A percentile compares a stretch with the other conserved stretches of the same genome.
Evolutionary conservation across 2,329 filamentous ascomycete species (phyloP).

Genomic region (Colletotrichum spaethianum): DNA sequence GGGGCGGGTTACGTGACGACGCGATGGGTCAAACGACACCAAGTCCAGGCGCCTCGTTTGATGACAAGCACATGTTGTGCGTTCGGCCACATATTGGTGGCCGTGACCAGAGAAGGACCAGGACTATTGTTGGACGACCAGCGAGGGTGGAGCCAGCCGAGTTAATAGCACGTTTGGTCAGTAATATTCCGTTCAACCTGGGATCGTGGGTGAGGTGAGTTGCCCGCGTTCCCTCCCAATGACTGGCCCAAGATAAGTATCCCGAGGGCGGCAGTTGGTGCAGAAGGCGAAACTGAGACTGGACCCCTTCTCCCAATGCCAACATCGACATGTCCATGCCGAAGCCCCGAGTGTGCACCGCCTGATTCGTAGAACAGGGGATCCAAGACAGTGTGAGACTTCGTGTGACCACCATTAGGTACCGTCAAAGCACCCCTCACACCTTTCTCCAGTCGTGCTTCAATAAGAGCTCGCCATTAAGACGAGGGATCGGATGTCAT

Average conservation of each 20-base stretch:
- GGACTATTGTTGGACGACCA: background rate
- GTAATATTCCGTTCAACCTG: slow-evolving; percentile 6
- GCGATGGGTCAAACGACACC: slow-evolving; percentile 29
- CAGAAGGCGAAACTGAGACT: background rate
- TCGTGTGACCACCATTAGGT: background rate
- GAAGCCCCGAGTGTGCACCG: slow-evolving; percentile 26
- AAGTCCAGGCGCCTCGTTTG: slow-evolving; percentile 25
- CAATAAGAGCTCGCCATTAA: slow-evolving; percentile 31
- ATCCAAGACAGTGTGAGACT: slow-evolving; percentile 27
- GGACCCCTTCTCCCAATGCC: background rate
- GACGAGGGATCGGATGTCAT: slow-evolving; percentile 19
- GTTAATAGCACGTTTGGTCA: slow-evolving; percentile 9
- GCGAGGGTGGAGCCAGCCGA: slow-evolving; percentile 9
- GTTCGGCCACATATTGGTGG: background rate
- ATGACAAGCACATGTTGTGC: slow-evolving; percentile 17
- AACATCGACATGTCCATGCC: background rate
- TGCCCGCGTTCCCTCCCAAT: background rate
- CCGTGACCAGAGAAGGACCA: slow-evolving; percentile 12
- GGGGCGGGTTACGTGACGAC: background rate
- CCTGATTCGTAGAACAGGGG: slow-evolving; percentile 13
- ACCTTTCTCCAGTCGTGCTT: slow-evolving; percentile 1
- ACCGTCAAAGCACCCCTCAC: slow-evolving; percentile 13
- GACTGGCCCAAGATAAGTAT: background rate
- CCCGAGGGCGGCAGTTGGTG: background rate
- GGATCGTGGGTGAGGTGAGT: slow-evolving; percentile 19